phyloP scores from a whole-genome alignment of 2,329 filamentous ascomycete species.

The Botrytis fragariae region DNA sequence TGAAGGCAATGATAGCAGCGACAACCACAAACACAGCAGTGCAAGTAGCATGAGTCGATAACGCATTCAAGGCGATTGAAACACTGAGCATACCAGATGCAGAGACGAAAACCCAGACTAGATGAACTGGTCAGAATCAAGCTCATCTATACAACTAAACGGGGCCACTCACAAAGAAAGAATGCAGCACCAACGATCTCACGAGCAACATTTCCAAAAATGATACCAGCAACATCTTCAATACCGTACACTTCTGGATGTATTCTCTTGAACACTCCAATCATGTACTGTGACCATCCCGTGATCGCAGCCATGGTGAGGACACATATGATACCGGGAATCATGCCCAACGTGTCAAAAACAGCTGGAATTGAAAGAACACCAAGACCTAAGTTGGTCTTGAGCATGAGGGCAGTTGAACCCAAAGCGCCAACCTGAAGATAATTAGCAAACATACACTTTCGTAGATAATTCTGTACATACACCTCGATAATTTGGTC shows the following conservation, averaged over 20 bases:
- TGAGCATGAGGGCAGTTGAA: slow-evolving; percentile 39
- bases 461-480: background rate
- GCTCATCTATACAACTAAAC: slow-evolving; percentile 55
- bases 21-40: slow-evolving; percentile 58
- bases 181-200: slow-evolving; percentile 12
- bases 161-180: slow-evolving; percentile 1
- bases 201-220: background rate
- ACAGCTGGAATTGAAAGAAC: slow-evolving; percentile 44
- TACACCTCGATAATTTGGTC: slow-evolving; percentile 14
- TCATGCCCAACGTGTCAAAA: slow-evolving; percentile 43
- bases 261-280: slow-evolving; percentile 40
- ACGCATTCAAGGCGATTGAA: slow-evolving; percentile 49
- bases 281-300: slow-evolving; percentile 51
- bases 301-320: slow-evolving; percentile 40
- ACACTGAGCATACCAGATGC: slow-evolving; percentile 18
- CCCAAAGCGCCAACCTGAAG: slow-evolving; percentile 1
- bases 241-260: slow-evolving; percentile 49
- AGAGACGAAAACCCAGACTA: slow-evolving; percentile 37
- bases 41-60: slow-evolving; percentile 57
- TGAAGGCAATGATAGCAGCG: slow-evolving; percentile 49
- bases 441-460: background rate
- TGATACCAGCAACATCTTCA: slow-evolving; percentile 11
- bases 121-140: slow-evolving; percentile 39
- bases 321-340: slow-evolving; percentile 44
- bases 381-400: slow-evolving; percentile 43